A percentile compares a stretch with the other conserved stretches of the same genome.
Evolutionary conservation across 2,329 filamentous ascomycete species (phyloP).

Genomic region (Fusarium heterosporum): DNA sequence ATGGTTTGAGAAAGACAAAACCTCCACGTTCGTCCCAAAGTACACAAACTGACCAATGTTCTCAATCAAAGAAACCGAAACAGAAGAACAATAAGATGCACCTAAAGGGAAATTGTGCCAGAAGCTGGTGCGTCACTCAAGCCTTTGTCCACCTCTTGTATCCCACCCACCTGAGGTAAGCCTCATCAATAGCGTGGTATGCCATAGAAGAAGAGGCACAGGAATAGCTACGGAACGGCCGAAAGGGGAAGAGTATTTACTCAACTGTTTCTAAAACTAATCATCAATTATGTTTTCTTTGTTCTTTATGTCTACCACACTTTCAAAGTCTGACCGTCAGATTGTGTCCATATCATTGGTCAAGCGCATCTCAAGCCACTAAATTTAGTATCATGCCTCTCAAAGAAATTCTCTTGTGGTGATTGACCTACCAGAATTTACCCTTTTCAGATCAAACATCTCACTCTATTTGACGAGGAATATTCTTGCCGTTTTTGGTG

Average conservation of each 20-base stretch:
- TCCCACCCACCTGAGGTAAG: not conserved
- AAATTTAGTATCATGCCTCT: not conserved
- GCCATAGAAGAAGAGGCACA: not conserved
- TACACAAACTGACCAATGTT: not conserved
- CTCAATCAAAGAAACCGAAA: not conserved
- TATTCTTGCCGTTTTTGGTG: not conserved
- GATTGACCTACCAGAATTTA: not conserved
- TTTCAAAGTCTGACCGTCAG: not conserved
- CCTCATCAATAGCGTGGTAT: not conserved
- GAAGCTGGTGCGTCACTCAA: not conserved
- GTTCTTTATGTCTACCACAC: not conserved
- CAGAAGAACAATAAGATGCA: not conserved
- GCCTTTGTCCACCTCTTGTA: not conserved
- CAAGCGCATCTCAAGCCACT: not conserved
- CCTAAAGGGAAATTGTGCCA: not conserved
- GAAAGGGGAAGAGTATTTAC: not conserved
- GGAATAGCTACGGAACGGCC: not conserved
- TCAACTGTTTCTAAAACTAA: not conserved
- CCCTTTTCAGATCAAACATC: not conserved
- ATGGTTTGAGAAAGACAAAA: not conserved
- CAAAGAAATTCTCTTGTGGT: not conserved
- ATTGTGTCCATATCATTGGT: no score
- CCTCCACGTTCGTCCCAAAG: not conserved
- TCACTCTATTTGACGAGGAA: not conserved
- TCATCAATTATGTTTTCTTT: not conserved